Conservation (phyloP, 495 filamentous ascomycete genomes). For the Podospora pseudoanserina region DNA sequence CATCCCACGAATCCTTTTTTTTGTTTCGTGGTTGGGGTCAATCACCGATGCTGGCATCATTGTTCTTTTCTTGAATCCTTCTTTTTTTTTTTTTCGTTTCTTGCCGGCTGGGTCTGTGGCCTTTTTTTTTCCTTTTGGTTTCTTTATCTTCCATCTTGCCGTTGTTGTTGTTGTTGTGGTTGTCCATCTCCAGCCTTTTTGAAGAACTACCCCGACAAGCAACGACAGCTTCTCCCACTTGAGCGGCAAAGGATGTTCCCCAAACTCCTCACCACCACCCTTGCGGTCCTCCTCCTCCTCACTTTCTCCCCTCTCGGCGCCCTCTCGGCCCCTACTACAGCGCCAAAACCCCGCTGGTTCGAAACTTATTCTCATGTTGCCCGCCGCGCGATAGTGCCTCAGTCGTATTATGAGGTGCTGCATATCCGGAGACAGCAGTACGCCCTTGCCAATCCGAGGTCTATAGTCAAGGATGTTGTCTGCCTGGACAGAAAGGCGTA, state of each 20-base stretch:
- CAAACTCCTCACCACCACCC: slow-evolving; percentile 10
- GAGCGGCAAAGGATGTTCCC: slow-evolving; percentile 19
- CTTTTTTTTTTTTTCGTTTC: background rate
- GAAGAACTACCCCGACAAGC: background rate
- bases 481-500: slow-evolving; percentile 39
- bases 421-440: slow-evolving; percentile 33
- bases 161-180: background rate
- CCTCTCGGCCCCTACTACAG: slow-evolving; percentile 18
- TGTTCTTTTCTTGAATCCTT: slow-evolving; percentile 1
- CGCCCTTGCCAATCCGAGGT: slow-evolving; percentile 30
- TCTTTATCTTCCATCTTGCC: background rate
- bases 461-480: slow-evolving; percentile 29
- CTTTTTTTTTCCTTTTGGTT: background rate
- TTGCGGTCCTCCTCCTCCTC: slow-evolving; percentile 20
- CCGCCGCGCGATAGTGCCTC: slow-evolving; percentile 27
- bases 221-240: slow-evolving; percentile 7
- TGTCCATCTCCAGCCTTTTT: background rate
- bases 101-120: slow-evolving; percentile 15
- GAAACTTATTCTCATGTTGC: slow-evolving; percentile 20
- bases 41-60: slow-evolving; percentile 21
- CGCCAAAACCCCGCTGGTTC: slow-evolving; percentile 12
- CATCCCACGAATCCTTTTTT: background rate
- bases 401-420: slow-evolving; percentile 37
- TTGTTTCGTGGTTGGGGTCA: background rate
- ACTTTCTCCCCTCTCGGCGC: slow-evolving; percentile 7